Percentiles rank a stretch among this genome's conserved stretches.
These are phyloP conservation scores for Ichthyophonus hoferi DNA, from an alignment of 208 protist genomes.

Conservation along the genomic window DNA sequence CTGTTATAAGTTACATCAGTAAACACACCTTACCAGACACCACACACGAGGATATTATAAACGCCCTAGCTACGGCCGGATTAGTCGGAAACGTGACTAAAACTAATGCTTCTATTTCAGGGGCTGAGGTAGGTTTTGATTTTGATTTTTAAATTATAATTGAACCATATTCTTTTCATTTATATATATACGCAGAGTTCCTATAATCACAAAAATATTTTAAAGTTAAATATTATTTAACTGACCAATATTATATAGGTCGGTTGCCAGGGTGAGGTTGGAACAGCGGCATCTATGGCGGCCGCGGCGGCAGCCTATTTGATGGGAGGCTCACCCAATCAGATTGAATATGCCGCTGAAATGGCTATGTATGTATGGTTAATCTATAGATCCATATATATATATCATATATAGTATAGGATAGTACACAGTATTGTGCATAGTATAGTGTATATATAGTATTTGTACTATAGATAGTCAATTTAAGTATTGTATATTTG, in stretches of 20 bases:
- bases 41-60: constrained; percentile 52
- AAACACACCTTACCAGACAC: neutral
- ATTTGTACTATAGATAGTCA: no score
- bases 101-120: constrained; percentile 53
- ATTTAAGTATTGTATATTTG: no score
- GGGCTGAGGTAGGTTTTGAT: constrained; percentile 56
- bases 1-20: constrained; percentile 50
- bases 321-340: constrained; percentile 48
- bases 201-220: no score
- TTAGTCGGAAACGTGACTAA: constrained; percentile 57
- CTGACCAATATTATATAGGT: no score
- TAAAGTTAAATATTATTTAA: no score
- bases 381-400: no score
- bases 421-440: no score
- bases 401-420: no score
- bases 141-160: neutral
- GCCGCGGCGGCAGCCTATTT: constrained; percentile 50
- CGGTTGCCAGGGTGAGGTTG: constrained; percentile 57
- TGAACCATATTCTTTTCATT: no score
- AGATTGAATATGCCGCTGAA: constrained; percentile 59
- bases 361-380: constrained; percentile 43
- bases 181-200: no score
- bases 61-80: constrained; percentile 54
- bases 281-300: constrained; percentile 60
- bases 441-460: no score